A percentile compares a stretch with the other conserved stretches of the same genome.
phyloP scores from a whole-genome alignment of 2,329 filamentous ascomycete species.

The Pyricularia grisea region DNA sequence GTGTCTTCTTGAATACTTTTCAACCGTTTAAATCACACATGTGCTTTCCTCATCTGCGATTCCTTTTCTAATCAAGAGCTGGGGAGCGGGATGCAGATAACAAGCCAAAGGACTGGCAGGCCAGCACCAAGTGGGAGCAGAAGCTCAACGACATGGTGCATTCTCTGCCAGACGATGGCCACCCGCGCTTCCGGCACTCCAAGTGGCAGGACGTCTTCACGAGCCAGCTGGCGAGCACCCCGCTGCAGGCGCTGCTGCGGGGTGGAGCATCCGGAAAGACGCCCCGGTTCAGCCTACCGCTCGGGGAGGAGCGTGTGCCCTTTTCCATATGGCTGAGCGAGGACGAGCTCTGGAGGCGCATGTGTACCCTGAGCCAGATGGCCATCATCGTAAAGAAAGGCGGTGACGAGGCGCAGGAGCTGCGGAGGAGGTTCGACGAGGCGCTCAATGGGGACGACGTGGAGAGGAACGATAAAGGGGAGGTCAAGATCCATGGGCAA shows the following conservation, averaged over 20 bases:
- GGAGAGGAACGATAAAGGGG: conserved; percentile 38
- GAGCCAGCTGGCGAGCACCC: conserved; percentile 41
- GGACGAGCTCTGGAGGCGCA: conserved; percentile 54
- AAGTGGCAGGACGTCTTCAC: conserved; percentile 58
- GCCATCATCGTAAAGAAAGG: conserved; percentile 39
- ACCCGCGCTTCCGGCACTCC: conserved; percentile 55
- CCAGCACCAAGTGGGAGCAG: conserved; percentile 51
- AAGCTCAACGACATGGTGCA: conserved; percentile 49
- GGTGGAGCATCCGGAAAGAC: conserved; percentile 27
- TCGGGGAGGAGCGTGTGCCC: conserved; percentile 44
- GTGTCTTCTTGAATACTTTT: not conserved
- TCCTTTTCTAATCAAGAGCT: not conserved
- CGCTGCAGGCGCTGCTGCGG: conserved; percentile 40
- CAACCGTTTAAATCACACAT: not conserved
- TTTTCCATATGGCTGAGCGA: conserved; percentile 50
- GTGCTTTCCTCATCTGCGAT: not conserved
- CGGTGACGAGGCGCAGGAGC: conserved; percentile 33
- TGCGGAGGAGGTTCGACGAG: conserved; percentile 41
- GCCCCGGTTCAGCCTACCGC: conserved; percentile 48
- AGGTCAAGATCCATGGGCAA: conserved; percentile 41
- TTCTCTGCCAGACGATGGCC: conserved; percentile 43
- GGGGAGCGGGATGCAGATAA: conserved; percentile 42
- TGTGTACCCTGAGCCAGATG: conserved; percentile 60
- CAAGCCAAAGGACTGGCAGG: conserved; percentile 44
- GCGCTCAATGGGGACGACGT: conserved; percentile 42